Conservation (phyloP, 2,329 filamentous ascomycete species). For the Clonostachys byssicola region DNA sequence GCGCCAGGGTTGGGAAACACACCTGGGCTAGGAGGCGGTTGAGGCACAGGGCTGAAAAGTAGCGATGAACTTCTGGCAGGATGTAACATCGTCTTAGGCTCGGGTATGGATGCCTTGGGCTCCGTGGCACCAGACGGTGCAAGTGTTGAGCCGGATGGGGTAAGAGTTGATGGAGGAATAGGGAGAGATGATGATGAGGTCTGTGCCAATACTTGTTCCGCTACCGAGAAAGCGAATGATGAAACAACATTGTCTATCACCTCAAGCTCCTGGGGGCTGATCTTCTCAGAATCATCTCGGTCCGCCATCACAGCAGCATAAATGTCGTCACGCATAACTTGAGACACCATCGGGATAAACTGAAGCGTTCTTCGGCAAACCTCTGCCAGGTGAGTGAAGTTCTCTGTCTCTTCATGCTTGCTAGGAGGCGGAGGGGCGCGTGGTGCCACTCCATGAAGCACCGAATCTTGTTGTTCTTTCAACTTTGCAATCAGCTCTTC, state of each 20-base stretch:
- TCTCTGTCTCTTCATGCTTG: constrained; percentile 61
- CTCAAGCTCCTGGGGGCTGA: constrained; percentile 36
- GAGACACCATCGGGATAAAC: constrained; percentile 78
- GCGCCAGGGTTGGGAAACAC: constrained; percentile 46
- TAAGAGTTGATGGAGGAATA: constrained; percentile 56
- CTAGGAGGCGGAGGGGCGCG: constrained; percentile 38
- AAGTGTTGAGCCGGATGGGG: constrained; percentile 9
- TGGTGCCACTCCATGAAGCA: constrained; percentile 53
- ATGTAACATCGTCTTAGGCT: constrained; percentile 69
- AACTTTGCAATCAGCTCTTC: constrained; percentile 60
- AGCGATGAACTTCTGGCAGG: constrained; percentile 63
- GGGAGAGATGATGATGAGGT: constrained; percentile 66
- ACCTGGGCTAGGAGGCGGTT: constrained; percentile 41
- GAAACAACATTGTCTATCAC: constrained; percentile 71
- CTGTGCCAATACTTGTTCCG: constrained; percentile 72
- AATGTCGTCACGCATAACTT: constrained; percentile 77
- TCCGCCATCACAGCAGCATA: constrained; percentile 27
- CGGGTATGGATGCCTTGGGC: constrained; percentile 57
- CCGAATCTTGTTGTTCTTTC: constrained; percentile 56
- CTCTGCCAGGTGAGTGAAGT: constrained; percentile 77
- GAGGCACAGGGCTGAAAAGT: constrained; percentile 28
- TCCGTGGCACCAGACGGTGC: constrained; percentile 40
- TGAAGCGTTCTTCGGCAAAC: constrained; percentile 78
- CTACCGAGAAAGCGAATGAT: constrained; percentile 74
- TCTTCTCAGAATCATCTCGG: constrained; percentile 14